Percentiles rank a stretch among this genome's conserved stretches.
These are phyloP conservation scores for Akanthomyces uredinophilus DNA, from an alignment of 2,329 filamentous ascomycete species.

Conservation along the genomic window DNA sequence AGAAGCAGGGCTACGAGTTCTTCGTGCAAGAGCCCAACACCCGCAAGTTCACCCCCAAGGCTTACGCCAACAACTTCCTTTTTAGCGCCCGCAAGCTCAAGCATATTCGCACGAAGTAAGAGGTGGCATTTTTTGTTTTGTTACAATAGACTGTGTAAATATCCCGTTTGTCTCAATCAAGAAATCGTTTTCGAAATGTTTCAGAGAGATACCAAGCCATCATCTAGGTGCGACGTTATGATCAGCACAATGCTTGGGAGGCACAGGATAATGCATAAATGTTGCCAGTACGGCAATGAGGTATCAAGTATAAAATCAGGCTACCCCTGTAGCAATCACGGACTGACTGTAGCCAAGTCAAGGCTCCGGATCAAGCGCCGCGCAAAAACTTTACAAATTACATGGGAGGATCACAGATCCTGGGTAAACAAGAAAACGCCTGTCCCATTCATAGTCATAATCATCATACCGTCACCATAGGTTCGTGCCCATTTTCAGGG, in stretches of 20 bases:
- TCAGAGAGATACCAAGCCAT: no score
- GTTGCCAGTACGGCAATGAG: background rate
- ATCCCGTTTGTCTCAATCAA: background rate
- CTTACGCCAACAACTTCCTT: conserved; percentile 94
- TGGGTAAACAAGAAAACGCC: conserved; percentile 14
- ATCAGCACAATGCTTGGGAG: background rate
- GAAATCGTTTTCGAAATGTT: background rate
- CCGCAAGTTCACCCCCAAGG: conserved; percentile 81
- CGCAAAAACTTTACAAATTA: background rate
- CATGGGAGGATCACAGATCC: conserved; percentile 16
- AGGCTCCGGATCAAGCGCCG: background rate
- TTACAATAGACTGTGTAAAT: conserved; percentile 13
- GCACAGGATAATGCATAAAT: background rate
- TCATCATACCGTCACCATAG: conserved; percentile 47
- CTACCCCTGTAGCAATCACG: background rate
- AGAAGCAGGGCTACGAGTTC: conserved; percentile 99
- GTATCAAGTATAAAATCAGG: background rate
- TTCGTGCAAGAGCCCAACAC: conserved; percentile 96
- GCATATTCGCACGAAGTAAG: conserved; percentile 73
- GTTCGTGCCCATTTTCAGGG: conserved; percentile 41
- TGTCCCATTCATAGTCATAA: conserved; percentile 15
- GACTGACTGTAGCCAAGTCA: conserved; percentile 9
- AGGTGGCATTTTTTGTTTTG: conserved; percentile 12
- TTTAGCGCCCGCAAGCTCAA: conserved; percentile 84
- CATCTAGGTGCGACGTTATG: background rate